Conservation (phyloP, 1,284 basidiomycete species). For the Ustilago sp. region DNA sequence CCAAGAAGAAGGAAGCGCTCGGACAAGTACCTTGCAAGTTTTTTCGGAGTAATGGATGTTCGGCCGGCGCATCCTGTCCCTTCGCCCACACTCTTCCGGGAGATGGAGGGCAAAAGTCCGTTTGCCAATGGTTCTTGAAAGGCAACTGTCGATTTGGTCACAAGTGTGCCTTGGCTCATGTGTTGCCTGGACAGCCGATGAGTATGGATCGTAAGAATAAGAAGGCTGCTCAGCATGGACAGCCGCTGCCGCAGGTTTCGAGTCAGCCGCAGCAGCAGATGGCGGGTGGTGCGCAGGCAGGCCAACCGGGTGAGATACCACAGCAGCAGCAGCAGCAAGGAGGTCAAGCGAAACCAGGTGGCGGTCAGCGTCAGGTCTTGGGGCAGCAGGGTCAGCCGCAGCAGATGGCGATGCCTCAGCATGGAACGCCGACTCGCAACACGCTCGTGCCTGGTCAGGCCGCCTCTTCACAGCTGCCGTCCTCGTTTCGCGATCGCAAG, state of each 20-base stretch:
- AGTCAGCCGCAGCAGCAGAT: constrained; percentile 15
- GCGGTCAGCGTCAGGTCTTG: constrained; percentile 18
- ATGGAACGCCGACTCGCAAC: constrained; percentile 12
- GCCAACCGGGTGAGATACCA: constrained; percentile 7
- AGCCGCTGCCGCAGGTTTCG: constrained; percentile 42
- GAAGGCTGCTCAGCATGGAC: constrained; percentile 83
- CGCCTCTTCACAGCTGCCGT: constrained; percentile 9
- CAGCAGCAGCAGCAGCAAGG: constrained; percentile 7
- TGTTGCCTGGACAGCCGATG: constrained; percentile 87
- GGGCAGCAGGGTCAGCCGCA: constrained; percentile 20
- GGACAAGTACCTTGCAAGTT: constrained; percentile 99
- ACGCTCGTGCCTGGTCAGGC: constrained; percentile 17
- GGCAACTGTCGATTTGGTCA: constrained; percentile 98
- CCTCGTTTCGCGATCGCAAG: constrained; percentile 19
- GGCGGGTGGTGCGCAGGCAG: background rate
- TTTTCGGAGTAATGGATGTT: constrained; percentile 80
- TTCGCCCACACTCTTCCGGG: constrained; percentile 81
- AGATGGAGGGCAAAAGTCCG: constrained; percentile 76
- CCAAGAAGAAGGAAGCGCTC: constrained; percentile 77
- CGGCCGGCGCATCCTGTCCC: constrained; percentile 92
- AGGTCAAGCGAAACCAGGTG: constrained; percentile 1
- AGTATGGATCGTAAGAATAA: constrained; percentile 97
- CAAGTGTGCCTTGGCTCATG: constrained; percentile 85
- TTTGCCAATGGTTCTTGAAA: constrained; percentile 87
- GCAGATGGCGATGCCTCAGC: constrained; percentile 16